Evolutionary conservation across 768 basidiomycete species (phyloP).

Genomic region (Phlebiopsis gigantea): DNA sequence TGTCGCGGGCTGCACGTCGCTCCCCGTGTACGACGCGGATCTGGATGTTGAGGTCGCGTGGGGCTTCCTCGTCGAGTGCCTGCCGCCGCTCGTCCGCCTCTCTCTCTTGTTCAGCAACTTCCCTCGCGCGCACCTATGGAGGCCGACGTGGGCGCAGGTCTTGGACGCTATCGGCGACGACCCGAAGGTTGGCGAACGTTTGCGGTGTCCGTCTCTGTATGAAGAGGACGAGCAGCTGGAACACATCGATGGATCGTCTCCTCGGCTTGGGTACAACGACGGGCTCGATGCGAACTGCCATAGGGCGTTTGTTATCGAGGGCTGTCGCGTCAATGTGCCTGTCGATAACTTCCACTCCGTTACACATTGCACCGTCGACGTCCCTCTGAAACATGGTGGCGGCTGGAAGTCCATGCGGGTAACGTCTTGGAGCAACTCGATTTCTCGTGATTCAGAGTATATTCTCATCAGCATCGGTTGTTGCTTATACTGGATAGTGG

Average conservation of each 20-base stretch:
- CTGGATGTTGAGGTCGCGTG: not conserved
- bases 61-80: not conserved
- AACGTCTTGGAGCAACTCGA: not conserved
- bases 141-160: not conserved
- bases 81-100: not conserved
- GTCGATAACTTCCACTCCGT: not conserved
- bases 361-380: not conserved
- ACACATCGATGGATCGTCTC: not conserved
- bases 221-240: not conserved
- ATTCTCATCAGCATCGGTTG: not conserved
- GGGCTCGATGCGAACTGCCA: not conserved
- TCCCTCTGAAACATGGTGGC: not conserved
- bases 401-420: not conserved
- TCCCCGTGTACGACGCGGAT: not conserved
- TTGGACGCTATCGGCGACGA: not conserved
- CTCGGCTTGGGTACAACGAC: not conserved
- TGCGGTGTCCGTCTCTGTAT: not conserved
- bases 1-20: not conserved
- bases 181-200: not conserved
- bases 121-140: not conserved
- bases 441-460: not conserved
- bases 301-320: not conserved
- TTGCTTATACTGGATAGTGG: not conserved
- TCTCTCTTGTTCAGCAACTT: not conserved
- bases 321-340: not conserved